Conservation (phyloP, 352 stramenopile species). For the Pythium aquatile region DNA sequence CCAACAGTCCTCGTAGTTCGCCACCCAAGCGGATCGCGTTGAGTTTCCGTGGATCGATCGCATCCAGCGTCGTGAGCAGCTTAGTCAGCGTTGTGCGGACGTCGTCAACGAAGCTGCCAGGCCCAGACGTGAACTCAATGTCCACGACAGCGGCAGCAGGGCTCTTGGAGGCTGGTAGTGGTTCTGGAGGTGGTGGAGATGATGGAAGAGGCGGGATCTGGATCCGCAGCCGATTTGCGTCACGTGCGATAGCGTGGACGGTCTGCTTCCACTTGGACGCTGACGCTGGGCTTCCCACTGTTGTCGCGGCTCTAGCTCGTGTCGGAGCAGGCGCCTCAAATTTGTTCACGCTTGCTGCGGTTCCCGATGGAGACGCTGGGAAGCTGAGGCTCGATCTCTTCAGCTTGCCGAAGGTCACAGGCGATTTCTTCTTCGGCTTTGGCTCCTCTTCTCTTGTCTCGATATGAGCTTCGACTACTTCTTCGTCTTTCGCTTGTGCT, state of each 20-base stretch:
- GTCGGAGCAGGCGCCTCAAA: neutral
- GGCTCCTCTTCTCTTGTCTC: neutral
- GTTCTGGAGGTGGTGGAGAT: neutral
- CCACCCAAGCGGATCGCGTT: constrained; percentile 59
- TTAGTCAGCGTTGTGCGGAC: constrained; percentile 38
- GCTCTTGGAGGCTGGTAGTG: neutral
- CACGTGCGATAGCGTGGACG: constrained; percentile 6
- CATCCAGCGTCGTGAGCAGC: constrained; percentile 56
- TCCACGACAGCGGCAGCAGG: neutral
- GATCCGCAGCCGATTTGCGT: constrained; percentile 15
- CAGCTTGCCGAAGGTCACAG: constrained; percentile 47
- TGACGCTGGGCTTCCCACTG: neutral
- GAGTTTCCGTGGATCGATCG: constrained; percentile 61
- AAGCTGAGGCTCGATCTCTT: constrained; percentile 37
- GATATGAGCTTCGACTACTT: neutral
- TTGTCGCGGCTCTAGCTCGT: neutral
- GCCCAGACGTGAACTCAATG: constrained; percentile 11
- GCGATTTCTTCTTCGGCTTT: constrained; percentile 4
- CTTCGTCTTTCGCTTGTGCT: neutral
- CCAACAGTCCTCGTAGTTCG: constrained; percentile 70
- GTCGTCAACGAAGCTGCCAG: constrained; percentile 22
- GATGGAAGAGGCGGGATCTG: constrained; percentile 11
- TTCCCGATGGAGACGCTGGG: constrained; percentile 7
- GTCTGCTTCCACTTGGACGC: constrained; percentile 21
- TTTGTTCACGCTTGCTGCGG: neutral